Base-by-base conservation (phyloP, 768 basidiomycete species). In the Collybia sp. region DNA sequence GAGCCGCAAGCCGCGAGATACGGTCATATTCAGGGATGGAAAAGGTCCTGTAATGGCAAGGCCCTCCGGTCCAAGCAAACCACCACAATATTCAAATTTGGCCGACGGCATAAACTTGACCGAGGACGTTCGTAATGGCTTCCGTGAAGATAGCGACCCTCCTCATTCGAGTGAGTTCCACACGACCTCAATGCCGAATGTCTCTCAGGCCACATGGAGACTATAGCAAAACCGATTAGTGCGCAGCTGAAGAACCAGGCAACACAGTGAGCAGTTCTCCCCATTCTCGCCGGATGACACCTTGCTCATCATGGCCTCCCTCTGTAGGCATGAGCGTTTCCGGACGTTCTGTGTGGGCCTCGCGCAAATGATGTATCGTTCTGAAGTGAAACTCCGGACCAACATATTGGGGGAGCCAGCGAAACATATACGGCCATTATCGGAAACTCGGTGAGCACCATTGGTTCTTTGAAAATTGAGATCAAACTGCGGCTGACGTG, bases 211-310 rank as follows among this genome's bases (percentile, higher is more conserved):
- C 19, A 13, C 38, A 30, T 10, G 30, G 47, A 90, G 88, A 91
- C 88, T n/a, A 61, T 89, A 59, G 88, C 88, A 43, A 91, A 90
- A 65, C 88, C 89, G 42, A 88, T 91, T 53, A 82, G 83, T 43
- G 64, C 72, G 25, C 72, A 73, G 42, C 66, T 91, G 39, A 89
- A 82, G 64, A 70, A 70, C 40, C 87, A 88, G 60, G 88, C 83
- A 0, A 79, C 73, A 55, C 76, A 88, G 87, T 89, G 53, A 53
- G 81, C 36, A 11, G 9, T 37, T 19, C 20, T 37, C 42, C 45
- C 39, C 30, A 19, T 8, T 12, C 15, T 12, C 34, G 37, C 43
- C 16, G 2, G 34, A 17, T 15, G 37, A 31, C 17, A 10, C 50
- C 10, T 38, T 37, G 30, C 45, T 12, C 42, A 37, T 49, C 18